Conservation (phyloP, 306 rosid genomes). For the Prinsepia uniflora region DNA sequence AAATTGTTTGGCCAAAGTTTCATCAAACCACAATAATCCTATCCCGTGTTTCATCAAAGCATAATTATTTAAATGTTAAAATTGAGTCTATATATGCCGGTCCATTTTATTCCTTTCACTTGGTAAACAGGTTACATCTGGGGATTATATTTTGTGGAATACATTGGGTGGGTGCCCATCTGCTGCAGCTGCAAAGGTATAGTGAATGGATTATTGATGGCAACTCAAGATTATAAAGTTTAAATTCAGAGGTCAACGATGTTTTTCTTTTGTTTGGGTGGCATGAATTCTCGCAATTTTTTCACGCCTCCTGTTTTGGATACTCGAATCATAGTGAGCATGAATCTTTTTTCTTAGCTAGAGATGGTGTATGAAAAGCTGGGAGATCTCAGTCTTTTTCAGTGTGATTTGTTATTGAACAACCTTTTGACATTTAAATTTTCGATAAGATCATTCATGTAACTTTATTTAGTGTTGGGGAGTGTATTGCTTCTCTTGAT, state of each 20-base stretch:
- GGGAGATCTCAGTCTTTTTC: neutral
- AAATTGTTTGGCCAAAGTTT: neutral
- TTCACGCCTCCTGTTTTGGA: neutral
- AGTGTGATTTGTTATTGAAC: constrained; percentile 1
- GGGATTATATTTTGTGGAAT: constrained; percentile 93
- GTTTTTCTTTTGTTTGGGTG: neutral
- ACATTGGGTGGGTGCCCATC: constrained; percentile 84
- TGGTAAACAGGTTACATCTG: constrained; percentile 56
- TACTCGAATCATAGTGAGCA: neutral
- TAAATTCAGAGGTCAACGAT: constrained; percentile 15
- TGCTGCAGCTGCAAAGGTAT: constrained; percentile 40
- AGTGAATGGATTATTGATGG: constrained; percentile 23
- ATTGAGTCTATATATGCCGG: neutral
- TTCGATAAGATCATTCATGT: neutral
- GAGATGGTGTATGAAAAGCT: neutral
- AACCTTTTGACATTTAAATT: neutral
- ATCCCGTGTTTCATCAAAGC: neutral
- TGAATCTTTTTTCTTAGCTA: neutral
- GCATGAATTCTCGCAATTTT: neutral
- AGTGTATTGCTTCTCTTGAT: neutral
- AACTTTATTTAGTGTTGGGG: neutral
- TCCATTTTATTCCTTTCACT: neutral
- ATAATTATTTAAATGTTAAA: neutral
- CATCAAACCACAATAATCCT: neutral
- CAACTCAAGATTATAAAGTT: constrained; percentile 1